Base-by-base conservation (phyloP, 495 filamentous ascomycete species). In the Penicillium coprophilum region DNA sequence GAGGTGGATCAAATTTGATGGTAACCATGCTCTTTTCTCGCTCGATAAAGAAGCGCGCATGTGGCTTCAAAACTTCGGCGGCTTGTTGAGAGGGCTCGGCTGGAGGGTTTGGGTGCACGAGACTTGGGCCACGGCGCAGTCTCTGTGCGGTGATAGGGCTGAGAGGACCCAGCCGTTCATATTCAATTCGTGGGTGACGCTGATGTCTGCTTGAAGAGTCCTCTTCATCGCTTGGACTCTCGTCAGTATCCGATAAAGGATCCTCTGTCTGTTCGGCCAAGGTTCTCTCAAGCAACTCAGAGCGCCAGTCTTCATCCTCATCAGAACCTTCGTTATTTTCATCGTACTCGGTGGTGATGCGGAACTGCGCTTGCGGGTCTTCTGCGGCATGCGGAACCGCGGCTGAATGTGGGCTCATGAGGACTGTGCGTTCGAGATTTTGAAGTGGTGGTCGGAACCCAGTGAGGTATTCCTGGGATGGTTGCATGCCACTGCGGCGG, bases 1-100 rank as follows among this genome's bases (percentile, higher is more conserved):
- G 83, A 30, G 91, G 87, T 41, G 93, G 92, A 61, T 96, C 88
- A 68, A 97, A 97, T 59, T 82, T 86, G 58, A 97, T 85, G 59
- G 85, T 91, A 66, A 91, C 90, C 72, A 86, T 91, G 74, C 84
- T 91, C 74, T 91, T 91, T 58, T 86, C 77, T 63, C 81, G 82
- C 63, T 86, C 83, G 54, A 94, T 95, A 66, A 87, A 88, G 74
- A 95, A 96, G 27, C 70, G 80, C 5, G 90, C 89, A 72, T 89
- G 82, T 3, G 89, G 89, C 52, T 79, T 80, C 74, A 92, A 71
- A 12, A 85, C 79, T 55, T 85, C 83, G 13, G 69, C 65, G 6
- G 72, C 75, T 50, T 56, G 15, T 21, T 55, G 39, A 20, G 58
- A 30, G 28, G 59, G 41, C 19, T 54, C 53, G n/a, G 32, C 40